Percentiles rank a stretch among this genome's conserved stretches.
phyloP scores from a whole-genome alignment of 768 basidiomycete species.

The Krasilnikovozyma curviuscula region DNA sequence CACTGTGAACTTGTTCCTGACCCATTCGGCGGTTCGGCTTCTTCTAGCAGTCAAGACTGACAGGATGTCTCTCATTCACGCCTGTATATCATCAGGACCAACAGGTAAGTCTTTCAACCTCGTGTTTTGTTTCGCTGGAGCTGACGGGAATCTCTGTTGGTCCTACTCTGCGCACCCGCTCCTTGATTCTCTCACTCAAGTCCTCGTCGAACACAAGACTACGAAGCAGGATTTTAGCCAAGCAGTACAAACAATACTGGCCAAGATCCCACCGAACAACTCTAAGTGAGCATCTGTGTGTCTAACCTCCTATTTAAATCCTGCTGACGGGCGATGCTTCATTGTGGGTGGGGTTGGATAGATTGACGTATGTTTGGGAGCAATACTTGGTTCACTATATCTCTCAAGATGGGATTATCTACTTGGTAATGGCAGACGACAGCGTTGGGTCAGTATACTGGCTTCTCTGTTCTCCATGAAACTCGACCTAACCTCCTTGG shows the following conservation, averaged over 20 bases:
- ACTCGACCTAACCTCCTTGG: too few relatives aligned
- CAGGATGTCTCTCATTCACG: conserved; percentile 44
- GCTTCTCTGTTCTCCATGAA: too few relatives aligned
- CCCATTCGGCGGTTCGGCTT: too few relatives aligned
- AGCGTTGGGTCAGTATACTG: conserved; percentile 60
- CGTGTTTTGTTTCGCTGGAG: too few relatives aligned
- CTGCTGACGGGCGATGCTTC: not conserved
- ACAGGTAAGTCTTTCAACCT: too few relatives aligned
- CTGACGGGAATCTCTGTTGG: too few relatives aligned
- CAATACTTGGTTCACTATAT: conserved; percentile 89
- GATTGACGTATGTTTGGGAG: conserved; percentile 51
- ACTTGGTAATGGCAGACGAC: conserved; percentile 89
- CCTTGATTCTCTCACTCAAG: too few relatives aligned
- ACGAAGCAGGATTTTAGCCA: conserved; percentile 73
- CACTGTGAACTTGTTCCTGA: too few relatives aligned
- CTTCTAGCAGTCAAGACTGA: too few relatives aligned
- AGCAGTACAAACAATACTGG: conserved; percentile 76
- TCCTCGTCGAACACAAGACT: conserved; percentile 71
- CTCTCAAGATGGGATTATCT: conserved; percentile 67
- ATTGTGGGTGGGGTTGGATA: conserved; percentile 20
- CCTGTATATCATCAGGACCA: conserved; percentile 57
- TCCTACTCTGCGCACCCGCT: too few relatives aligned
- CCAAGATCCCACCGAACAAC: conserved; percentile 85
- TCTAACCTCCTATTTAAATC: not conserved
- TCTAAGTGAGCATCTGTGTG: conserved; percentile 33